Evolutionary conservation across 768 basidiomycete species (phyloP), one percentile per base, ranked within the genome.

Genomic region (Amyloporia xantha): DNA sequence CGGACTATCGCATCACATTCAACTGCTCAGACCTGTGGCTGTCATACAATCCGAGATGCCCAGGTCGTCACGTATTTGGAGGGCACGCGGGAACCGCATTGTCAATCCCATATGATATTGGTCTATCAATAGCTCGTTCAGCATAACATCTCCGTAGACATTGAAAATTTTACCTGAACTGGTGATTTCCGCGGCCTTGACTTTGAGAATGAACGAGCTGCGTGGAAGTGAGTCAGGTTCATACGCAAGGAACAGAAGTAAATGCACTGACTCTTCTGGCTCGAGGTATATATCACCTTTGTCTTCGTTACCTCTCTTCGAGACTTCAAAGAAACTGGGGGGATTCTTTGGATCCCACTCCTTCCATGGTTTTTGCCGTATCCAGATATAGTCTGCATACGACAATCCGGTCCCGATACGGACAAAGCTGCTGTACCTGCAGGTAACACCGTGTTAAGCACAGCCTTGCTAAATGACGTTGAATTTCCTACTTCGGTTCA

Each of bases 181-280:
- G 2, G 82, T 82, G 45, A 98, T 90, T 62, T 97, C 93, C 0
- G 94, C 89, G 0, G 91, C 95, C 66, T 98, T 98, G 48, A 98
- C 79, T 58, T 87, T 87, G 56, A 98, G 51, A 28, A 97, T 86
- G 65, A 99, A 98, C 0, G 95, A 96, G 56, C 94, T 96, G n/a
- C 11, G 51, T 15, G 36, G 12, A 40, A 47, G 26, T 44, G 24
- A 52, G 41, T 30, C 43, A 24, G 25, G 15, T 12, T 27, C 13
- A 23, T 41, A 6, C 15, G 33, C 17, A 35, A 24, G 21, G 4
- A 6, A 9, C 21, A 27, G 25, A 5, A 11, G 11, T 13, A 23
- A 41, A 11, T 26, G 5, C 17, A n/a, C 78, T 51, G 58, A 95
- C 94, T 96, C 85, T 56, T 85, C 77, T 12, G 95, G 94, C 41